These are phyloP conservation scores for Quercus engelmannii DNA, from an alignment of 306 rosid genomes.

Conservation along the genomic window DNA sequence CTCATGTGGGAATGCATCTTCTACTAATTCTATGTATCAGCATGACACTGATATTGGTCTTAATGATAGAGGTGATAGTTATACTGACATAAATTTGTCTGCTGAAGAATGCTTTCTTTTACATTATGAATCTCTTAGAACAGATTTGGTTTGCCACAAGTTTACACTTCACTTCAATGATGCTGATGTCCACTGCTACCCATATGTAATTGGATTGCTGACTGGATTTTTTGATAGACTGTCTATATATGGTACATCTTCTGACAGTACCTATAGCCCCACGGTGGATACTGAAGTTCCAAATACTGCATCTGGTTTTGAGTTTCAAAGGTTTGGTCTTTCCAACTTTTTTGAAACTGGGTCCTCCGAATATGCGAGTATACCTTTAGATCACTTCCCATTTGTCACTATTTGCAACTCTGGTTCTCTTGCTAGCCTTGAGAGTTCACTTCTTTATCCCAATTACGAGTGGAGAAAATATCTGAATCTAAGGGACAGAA, in stretches of 20 bases:
- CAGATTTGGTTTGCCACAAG: conserved; percentile 32
- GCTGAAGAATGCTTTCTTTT: conserved; percentile 51
- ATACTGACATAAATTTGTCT: conserved; percentile 24
- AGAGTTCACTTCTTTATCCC: conserved; percentile 46
- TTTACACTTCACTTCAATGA: conserved; percentile 44
- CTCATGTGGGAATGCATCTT: conserved; percentile 45
- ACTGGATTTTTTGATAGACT: conserved; percentile 51
- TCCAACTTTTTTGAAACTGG: conserved; percentile 74
- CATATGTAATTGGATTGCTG: conserved; percentile 52
- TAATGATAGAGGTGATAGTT: conserved; percentile 33
- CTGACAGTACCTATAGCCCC: conserved; percentile 21
- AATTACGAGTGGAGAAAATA: conserved; percentile 73
- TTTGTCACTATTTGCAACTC: conserved; percentile 60
- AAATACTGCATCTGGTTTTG: conserved; percentile 29
- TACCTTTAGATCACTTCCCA: conserved; percentile 74
- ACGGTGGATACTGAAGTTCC: conserved; percentile 28
- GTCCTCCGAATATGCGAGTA: conserved; percentile 59
- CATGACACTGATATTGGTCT: conserved; percentile 34
- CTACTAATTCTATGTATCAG: conserved; percentile 29
- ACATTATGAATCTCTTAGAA: conserved; percentile 44
- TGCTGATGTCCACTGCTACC: conserved; percentile 80
- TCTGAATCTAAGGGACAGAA: conserved; percentile 48
- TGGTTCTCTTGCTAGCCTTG: conserved; percentile 63
- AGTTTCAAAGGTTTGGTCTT: conserved; percentile 69
- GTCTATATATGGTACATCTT: conserved; percentile 34